A percentile compares a stretch with the other conserved stretches of the same genome.
Conservation (phyloP, 345 rosid species). For the Pugionium cornutum region DNA sequence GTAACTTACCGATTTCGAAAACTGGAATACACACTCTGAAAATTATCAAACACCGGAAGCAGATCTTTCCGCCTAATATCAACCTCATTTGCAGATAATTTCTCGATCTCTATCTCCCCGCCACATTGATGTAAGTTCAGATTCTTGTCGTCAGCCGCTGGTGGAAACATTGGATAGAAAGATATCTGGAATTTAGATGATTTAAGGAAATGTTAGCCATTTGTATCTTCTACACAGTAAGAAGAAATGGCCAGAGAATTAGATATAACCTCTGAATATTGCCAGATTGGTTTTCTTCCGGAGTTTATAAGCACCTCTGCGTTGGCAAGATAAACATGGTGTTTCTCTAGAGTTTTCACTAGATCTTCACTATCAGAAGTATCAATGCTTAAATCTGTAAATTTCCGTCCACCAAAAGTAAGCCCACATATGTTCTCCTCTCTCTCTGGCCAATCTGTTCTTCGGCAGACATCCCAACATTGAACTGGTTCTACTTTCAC, state of each 20-base stretch:
- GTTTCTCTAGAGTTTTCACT: constrained; percentile 57
- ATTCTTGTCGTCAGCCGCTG: constrained; percentile 36
- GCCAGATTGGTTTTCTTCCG: constrained; percentile 86
- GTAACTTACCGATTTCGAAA: constrained; percentile 60
- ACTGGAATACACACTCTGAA: constrained; percentile 52
- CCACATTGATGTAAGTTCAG: constrained; percentile 31
- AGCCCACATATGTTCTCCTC: constrained; percentile 79
- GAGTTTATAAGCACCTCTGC: constrained; percentile 86
- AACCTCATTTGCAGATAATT: constrained; percentile 59
- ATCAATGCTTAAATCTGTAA: constrained; percentile 47
- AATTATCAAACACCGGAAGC: constrained; percentile 79
- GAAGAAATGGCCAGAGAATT: constrained; percentile 8
- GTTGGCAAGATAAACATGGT: constrained; percentile 76
- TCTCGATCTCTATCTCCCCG: constrained; percentile 82
- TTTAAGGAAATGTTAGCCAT: constrained; percentile 3
- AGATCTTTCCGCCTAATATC: constrained; percentile 80
- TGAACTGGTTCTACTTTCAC: constrained; percentile 82
- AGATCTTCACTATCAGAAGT: constrained; percentile 56
- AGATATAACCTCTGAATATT: constrained; percentile 67
- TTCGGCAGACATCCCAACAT: constrained; percentile 97
- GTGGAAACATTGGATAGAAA: constrained; percentile 56
- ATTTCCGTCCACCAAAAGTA: constrained; percentile 48
- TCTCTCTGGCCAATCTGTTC: constrained; percentile 92
- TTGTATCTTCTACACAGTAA: background rate
- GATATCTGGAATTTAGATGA: constrained; percentile 51